phyloP scores from a whole-genome alignment of 192 early-diverging fungal genomes.

The Mortierella alpina region DNA sequence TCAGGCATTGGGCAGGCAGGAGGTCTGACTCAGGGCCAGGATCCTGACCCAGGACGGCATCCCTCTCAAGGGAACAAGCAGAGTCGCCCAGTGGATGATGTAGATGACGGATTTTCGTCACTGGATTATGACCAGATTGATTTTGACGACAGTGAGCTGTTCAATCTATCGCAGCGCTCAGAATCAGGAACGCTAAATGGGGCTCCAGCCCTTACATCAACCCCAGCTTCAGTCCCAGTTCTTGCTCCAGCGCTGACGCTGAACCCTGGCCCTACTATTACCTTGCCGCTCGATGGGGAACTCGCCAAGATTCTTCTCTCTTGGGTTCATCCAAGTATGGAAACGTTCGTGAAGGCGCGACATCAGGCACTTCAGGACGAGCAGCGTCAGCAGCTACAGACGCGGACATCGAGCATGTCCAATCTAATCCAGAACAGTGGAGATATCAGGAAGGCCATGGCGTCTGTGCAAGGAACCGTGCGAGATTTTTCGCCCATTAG shows the following conservation, averaged over 20 bases:
- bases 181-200: not conserved
- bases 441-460: not conserved
- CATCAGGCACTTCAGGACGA: constrained; percentile 20
- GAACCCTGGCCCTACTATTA: not conserved
- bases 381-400: constrained; percentile 3
- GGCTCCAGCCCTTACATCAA: not conserved
- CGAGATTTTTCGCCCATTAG: no score
- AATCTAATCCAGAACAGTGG: not conserved
- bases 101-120: constrained; percentile 27
- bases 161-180: constrained; percentile 1
- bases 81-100: not conserved
- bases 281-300: constrained; percentile 5
- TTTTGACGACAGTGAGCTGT: constrained; percentile 17
- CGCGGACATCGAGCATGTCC: not conserved
- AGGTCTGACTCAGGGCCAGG: no score
- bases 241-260: no score
- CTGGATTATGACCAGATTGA: constrained; percentile 22
- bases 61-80: not conserved
- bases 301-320: constrained; percentile 5
- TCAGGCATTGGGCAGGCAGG: no score
- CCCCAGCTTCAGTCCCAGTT: not conserved
- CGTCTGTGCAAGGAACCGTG: not conserved
- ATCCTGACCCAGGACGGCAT: no score
- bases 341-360: constrained; percentile 7
- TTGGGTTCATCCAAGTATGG: constrained; percentile 35